Conservation (phyloP, 352 stramenopile species). For the Globisporangium lucens region DNA sequence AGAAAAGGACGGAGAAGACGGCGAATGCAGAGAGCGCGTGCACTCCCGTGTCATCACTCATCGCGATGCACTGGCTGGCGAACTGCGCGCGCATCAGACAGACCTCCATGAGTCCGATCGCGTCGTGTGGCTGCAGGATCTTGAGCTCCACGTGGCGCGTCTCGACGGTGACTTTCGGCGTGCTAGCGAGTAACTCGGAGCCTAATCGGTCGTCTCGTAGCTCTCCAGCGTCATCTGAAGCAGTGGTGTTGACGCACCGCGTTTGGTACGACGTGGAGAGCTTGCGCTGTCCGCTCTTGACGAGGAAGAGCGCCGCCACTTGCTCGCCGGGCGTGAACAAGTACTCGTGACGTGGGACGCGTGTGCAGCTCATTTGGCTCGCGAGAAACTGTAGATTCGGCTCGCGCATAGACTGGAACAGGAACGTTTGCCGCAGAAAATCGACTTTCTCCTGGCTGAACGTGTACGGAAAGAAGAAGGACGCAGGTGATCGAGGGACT, state of each 20-base stretch:
- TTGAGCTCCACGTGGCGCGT: background rate
- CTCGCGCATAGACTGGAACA: conserved; percentile 4
- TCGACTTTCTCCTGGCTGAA: background rate
- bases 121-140: background rate
- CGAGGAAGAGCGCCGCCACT: background rate
- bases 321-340: conserved; percentile 5
- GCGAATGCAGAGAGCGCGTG: conserved; percentile 40
- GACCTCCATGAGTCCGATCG: background rate
- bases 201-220: background rate
- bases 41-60: conserved; percentile 26
- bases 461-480: conserved; percentile 17
- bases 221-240: background rate
- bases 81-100: conserved; percentile 38
- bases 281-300: conserved; percentile 5
- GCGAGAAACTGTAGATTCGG: background rate
- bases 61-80: conserved; percentile 44
- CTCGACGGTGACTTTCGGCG: background rate
- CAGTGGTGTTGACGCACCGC: background rate
- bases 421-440: conserved; percentile 1
- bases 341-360: background rate
- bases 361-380: background rate
- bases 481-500: background rate
- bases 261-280: background rate
- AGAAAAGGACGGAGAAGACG: conserved; percentile 9
- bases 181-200: background rate